These are phyloP conservation scores for Chenopodium berlandieri DNA, from an alignment of 148 eudicot genomes.

Conservation along the genomic window DNA sequence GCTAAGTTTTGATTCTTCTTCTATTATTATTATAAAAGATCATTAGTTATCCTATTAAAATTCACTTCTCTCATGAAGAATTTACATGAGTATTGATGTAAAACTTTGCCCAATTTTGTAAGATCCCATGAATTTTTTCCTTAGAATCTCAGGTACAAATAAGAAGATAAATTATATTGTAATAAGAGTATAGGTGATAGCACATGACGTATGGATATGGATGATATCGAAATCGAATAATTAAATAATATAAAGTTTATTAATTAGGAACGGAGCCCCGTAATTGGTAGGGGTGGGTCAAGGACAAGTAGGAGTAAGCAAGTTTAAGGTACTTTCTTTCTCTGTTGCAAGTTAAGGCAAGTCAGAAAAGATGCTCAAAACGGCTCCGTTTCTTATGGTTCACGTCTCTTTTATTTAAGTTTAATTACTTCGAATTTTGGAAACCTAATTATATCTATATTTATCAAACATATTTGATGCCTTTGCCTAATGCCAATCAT, in stretches of 20 bases:
- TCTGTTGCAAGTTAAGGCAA: slow-evolving; percentile 25
- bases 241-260: too few relatives aligned
- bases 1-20: too few relatives aligned
- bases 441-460: background rate
- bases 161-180: too few relatives aligned
- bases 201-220: background rate
- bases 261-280: background rate
- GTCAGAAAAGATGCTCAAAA: slow-evolving; percentile 3
- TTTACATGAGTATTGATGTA: too few relatives aligned
- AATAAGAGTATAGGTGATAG: background rate
- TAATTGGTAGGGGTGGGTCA: background rate
- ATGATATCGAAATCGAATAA: background rate
- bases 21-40: too few relatives aligned
- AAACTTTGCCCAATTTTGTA: too few relatives aligned
- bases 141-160: too few relatives aligned
- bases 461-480: background rate
- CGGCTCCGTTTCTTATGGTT: slow-evolving; percentile 19
- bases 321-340: slow-evolving; percentile 4
- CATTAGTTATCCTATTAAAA: too few relatives aligned
- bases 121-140: too few relatives aligned
- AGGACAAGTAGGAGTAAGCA: slow-evolving; percentile 6
- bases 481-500: background rate
- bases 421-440: background rate
- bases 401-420: background rate
- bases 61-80: too few relatives aligned